Conservation (phyloP, 2,329 filamentous ascomycete species). For the Gliomastix tumulicola region DNA sequence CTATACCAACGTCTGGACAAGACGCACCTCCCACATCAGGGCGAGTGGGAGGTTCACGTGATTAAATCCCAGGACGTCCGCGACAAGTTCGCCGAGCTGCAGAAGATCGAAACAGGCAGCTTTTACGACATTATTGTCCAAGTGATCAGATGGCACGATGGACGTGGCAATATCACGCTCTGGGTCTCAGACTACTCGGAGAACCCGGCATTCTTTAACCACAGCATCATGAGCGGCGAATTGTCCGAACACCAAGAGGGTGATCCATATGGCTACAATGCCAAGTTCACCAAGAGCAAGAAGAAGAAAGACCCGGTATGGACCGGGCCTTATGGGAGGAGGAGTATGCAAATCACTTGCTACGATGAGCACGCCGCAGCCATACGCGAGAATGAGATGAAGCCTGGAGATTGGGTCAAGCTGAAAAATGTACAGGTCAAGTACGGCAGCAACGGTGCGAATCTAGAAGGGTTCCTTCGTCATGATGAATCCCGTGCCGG, state of each 20-base stretch:
- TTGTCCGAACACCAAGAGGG: conserved; percentile 31
- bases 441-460: conserved; percentile 36
- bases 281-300: conserved; percentile 13
- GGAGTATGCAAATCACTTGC: conserved; percentile 63
- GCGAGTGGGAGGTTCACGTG: conserved; percentile 32
- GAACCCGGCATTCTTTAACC: conserved; percentile 57
- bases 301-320: conserved; percentile 32
- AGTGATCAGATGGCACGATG: conserved; percentile 49
- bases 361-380: conserved; percentile 60
- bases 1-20: conserved; percentile 39
- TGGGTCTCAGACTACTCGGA: conserved; percentile 81
- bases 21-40: conserved; percentile 28
- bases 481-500: conserved; percentile 41
- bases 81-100: conserved; percentile 57
- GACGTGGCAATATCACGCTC: conserved; percentile 45
- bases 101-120: conserved; percentile 45
- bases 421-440: conserved; percentile 71
- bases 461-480: conserved; percentile 67
- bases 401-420: conserved; percentile 53
- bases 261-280: conserved; percentile 49
- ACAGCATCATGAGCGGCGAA: conserved; percentile 7
- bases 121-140: conserved; percentile 69
- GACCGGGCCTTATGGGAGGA: conserved; percentile 68
- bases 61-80: conserved; percentile 33
- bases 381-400: conserved; percentile 44